These are phyloP conservation scores for Venturia pyrina DNA, from an alignment of 2,329 filamentous ascomycete species.

Conservation along the genomic window DNA sequence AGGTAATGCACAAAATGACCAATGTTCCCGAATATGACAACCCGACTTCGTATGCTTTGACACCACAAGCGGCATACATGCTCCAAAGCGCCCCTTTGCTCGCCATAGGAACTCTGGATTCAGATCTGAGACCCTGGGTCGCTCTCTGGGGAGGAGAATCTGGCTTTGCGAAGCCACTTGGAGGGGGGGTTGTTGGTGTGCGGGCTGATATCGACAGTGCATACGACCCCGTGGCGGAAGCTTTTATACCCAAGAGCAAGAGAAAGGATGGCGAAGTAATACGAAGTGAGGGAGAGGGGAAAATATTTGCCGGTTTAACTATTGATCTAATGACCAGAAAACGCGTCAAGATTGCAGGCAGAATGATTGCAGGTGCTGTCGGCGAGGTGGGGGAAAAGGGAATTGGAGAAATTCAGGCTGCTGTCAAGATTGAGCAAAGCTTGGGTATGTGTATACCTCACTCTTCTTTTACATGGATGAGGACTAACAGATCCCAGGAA, in stretches of 20 bases:
- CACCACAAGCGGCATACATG: slow-evolving; percentile 49
- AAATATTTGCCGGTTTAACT: slow-evolving; percentile 51
- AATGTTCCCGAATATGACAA: slow-evolving; percentile 50
- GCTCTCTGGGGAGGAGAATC: slow-evolving; percentile 66
- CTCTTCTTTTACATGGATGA: not conserved
- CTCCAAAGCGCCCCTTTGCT: slow-evolving; percentile 56
- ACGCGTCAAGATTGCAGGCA: slow-evolving; percentile 64
- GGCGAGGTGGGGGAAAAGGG: slow-evolving; percentile 22
- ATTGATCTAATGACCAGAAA: slow-evolving; percentile 58
- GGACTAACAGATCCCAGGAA: slow-evolving; percentile 38
- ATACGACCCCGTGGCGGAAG: slow-evolving; percentile 60
- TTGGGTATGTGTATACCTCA: slow-evolving; percentile 35
- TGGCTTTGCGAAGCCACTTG: slow-evolving; percentile 57
- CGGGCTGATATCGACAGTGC: slow-evolving; percentile 48
- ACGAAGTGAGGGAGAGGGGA: slow-evolving; percentile 27
- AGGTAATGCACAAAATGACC: slow-evolving; percentile 53
- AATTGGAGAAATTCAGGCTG: slow-evolving; percentile 43
- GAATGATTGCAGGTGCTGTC: slow-evolving; percentile 55
- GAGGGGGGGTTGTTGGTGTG: slow-evolving; percentile 53
- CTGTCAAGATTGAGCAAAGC: slow-evolving; percentile 60
- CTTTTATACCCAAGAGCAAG: slow-evolving; percentile 38
- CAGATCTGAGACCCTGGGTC: slow-evolving; percentile 59
- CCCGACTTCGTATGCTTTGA: slow-evolving; percentile 56
- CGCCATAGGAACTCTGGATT: slow-evolving; percentile 63
- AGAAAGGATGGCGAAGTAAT: slow-evolving; percentile 30